Evolutionary conservation across 2,329 filamentous ascomycete species (phyloP).

Genomic region (Macroventuria anomochaeta): DNA sequence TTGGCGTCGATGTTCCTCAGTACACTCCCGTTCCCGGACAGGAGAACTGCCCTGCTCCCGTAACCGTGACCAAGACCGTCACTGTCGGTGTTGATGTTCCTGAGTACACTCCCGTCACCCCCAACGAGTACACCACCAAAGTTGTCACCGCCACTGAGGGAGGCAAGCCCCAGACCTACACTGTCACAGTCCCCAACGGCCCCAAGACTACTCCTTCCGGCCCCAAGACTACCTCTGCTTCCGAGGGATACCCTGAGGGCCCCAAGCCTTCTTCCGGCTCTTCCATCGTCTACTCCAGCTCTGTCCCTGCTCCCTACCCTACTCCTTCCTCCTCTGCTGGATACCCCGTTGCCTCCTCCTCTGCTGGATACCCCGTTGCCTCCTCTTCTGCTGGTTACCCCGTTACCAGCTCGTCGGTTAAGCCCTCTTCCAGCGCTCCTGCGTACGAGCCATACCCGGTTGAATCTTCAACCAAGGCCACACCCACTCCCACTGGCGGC

Average conservation of each 20-base stretch:
- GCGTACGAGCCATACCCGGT: conserved; percentile 13
- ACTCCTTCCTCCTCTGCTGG: conserved; percentile 22
- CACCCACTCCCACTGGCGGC: conserved; percentile 24
- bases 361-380: conserved; percentile 15
- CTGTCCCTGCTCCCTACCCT: conserved; percentile 32
- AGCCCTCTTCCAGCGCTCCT: conserved; percentile 2
- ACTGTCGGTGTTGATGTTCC: conserved; percentile 19
- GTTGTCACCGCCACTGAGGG: conserved; percentile 40
- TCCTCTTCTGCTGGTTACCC: conserved; percentile 24
- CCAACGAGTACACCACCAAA: conserved; percentile 29
- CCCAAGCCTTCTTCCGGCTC: conserved; percentile 23
- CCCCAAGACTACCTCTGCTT: not conserved
- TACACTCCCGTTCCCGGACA: conserved; percentile 11
- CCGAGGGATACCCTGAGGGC: conserved; percentile 15
- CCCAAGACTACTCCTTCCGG: conserved; percentile 12
- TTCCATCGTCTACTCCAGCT: conserved; percentile 15
- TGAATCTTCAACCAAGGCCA: conserved; percentile 10
- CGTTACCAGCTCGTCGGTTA: conserved; percentile 14
- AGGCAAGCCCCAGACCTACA: conserved; percentile 29
- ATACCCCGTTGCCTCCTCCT: conserved; percentile 18
- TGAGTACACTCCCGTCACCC: conserved; percentile 14
- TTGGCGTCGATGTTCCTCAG: conserved; percentile 16
- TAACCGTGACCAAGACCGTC: conserved; percentile 36
- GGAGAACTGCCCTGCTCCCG: conserved; percentile 34
- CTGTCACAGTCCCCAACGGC: conserved; percentile 25